phyloP scores from a whole-genome alignment of 202 grass and related monocot genomes.

The Bolboschoenoplectus hybrid region DNA sequence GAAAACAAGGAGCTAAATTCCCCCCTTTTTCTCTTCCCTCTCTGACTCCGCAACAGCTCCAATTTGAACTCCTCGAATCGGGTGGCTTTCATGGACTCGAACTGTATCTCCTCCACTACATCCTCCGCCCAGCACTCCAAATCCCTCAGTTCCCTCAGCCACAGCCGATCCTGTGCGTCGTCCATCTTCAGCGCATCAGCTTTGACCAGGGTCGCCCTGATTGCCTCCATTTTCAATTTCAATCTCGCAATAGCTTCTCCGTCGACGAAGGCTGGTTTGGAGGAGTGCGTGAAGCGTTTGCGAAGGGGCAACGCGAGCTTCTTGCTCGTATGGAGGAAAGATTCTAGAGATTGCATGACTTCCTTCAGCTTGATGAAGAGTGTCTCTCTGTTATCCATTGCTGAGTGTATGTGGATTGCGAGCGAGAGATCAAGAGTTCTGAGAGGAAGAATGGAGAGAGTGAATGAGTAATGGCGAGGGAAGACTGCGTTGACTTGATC shows the following conservation, averaged over 20 bases:
- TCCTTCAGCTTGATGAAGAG: not conserved
- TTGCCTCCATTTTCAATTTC: constrained; percentile 37
- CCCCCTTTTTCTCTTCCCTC: constrained; percentile 33
- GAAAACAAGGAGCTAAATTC: constrained; percentile 38
- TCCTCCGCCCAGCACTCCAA: constrained; percentile 49
- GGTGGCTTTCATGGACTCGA: constrained; percentile 36
- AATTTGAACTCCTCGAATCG: constrained; percentile 47
- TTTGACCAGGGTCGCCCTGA: constrained; percentile 35
- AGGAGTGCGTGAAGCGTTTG: constrained; percentile 27
- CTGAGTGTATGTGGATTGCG: not conserved
- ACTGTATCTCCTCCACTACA: constrained; percentile 45
- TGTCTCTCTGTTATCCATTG: not conserved
- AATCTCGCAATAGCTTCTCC: constrained; percentile 20
- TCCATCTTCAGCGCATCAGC: constrained; percentile 33
- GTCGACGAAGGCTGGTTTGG: constrained; percentile 29
- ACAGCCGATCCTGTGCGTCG: constrained; percentile 38
- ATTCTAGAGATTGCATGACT: constrained; percentile 30
- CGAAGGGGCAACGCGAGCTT: constrained; percentile 28
- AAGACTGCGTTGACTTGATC: not conserved
- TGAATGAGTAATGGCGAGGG: not conserved
- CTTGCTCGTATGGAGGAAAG: constrained; percentile 40
- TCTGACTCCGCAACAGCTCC: constrained; percentile 23
- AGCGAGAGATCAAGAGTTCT: not conserved
- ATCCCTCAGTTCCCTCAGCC: constrained; percentile 51
- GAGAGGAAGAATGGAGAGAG: not conserved